phyloP scores from a whole-genome alignment of 2,329 filamentous ascomycete species.

The Paecilomyces formosus region DNA sequence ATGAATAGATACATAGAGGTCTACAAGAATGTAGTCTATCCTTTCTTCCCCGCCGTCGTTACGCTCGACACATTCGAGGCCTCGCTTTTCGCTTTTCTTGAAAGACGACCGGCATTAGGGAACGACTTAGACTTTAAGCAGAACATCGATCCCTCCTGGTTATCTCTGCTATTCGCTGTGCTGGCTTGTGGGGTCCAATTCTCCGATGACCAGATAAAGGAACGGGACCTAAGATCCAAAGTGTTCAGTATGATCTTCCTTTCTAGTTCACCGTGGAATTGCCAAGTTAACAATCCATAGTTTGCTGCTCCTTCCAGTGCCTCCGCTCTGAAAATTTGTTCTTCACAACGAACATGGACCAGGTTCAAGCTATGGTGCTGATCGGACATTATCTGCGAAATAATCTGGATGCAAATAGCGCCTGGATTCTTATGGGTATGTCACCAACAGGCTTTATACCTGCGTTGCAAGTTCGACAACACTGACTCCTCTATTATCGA shows the following conservation, averaged over 20 bases:
- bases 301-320: slow-evolving; percentile 17
- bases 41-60: slow-evolving; percentile 13
- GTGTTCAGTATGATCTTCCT: slow-evolving; percentile 12
- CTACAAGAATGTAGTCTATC: slow-evolving; percentile 12
- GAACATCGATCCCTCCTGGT: slow-evolving; percentile 11
- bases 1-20: slow-evolving; percentile 13
- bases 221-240: slow-evolving; percentile 15
- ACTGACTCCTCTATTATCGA: not conserved
- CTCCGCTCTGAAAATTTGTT: slow-evolving; percentile 17
- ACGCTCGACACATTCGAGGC: slow-evolving; percentile 8
- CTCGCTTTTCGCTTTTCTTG: slow-evolving; percentile 11
- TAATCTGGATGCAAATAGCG: not conserved
- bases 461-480: not conserved
- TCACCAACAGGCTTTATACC: not conserved
- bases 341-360: slow-evolving; percentile 14
- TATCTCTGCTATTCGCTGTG: slow-evolving; percentile 15
- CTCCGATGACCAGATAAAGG: slow-evolving; percentile 14
- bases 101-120: slow-evolving; percentile 3
- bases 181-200: slow-evolving; percentile 17
- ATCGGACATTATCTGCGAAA: slow-evolving; percentile 14
- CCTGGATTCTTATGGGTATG: not conserved
- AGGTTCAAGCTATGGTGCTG: slow-evolving; percentile 16
- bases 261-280: not conserved
- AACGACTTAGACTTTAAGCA: not conserved
- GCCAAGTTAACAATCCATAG: slow-evolving; percentile 4